These are phyloP conservation scores for Xylaria sp. DNA, from an alignment of 2,329 filamentous ascomycete genomes.

Conservation along the genomic window DNA sequence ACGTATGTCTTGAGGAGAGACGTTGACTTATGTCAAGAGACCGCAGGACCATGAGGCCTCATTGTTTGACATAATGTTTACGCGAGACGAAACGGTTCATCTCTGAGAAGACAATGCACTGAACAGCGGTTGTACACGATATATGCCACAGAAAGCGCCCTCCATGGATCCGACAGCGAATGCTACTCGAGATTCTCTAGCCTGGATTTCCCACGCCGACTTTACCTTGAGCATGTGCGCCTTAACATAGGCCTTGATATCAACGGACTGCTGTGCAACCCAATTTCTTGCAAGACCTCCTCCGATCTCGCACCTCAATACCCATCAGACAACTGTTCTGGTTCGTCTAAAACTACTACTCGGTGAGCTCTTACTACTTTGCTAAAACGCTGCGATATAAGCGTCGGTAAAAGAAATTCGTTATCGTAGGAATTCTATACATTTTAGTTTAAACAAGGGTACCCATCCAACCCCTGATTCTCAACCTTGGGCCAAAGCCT, in stretches of 20 bases:
- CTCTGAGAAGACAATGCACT: too few species aligned
- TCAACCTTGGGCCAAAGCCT: too few species aligned
- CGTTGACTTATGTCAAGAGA: too few species aligned
- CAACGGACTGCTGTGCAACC: not conserved
- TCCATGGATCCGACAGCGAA: not conserved
- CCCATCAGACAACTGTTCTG: not conserved
- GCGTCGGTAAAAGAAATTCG: slow-evolving; percentile 3
- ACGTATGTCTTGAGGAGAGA: too few species aligned
- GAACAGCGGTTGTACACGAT: too few species aligned
- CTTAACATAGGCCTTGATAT: not conserved
- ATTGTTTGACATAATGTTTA: too few species aligned
- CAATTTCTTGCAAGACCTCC: not conserved
- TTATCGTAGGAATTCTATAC: too few species aligned
- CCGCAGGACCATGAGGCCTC: too few species aligned
- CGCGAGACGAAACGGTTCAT: too few species aligned
- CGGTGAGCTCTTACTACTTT: not conserved
- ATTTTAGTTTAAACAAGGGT: too few species aligned
- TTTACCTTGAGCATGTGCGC: not conserved
- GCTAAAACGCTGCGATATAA: not conserved
- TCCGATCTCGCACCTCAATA: not conserved
- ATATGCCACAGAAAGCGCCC: not conserved
- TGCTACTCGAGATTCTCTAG: not conserved
- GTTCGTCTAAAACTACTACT: not conserved
- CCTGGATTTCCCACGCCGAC: not conserved
- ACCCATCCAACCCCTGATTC: too few species aligned